Evolutionary conservation across 805 yeast species (phyloP).

Genomic region (Isabelozyma pseudorhagii): DNA sequence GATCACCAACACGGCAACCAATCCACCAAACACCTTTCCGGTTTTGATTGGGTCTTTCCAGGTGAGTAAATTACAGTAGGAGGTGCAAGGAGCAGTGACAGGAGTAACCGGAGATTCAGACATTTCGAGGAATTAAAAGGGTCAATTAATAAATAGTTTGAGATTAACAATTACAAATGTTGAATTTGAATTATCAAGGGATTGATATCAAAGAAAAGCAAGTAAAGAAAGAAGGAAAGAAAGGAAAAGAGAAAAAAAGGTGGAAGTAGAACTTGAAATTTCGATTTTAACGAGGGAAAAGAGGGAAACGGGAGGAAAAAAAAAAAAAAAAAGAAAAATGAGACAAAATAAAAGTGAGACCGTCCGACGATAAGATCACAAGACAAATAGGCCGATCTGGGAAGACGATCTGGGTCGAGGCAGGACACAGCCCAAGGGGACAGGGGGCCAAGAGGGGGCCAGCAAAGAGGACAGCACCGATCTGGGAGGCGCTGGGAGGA

Average conservation of each 20-base stretch:
- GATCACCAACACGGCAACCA: slow-evolving; percentile 51
- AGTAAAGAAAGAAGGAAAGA: not conserved
- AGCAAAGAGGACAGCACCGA: too few relatives aligned
- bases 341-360: not conserved
- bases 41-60: slow-evolving; percentile 78
- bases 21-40: slow-evolving; percentile 70
- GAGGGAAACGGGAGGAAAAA: not conserved
- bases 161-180: slow-evolving; percentile 7
- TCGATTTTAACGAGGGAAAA: not conserved
- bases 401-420: not conserved
- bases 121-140: not conserved
- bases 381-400: not conserved
- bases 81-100: slow-evolving; percentile 6
- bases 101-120: slow-evolving; percentile 3
- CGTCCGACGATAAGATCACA: not conserved
- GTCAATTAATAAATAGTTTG: too few relatives aligned
- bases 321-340: not conserved
- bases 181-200: slow-evolving; percentile 1
- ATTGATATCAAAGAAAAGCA: not conserved
- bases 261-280: not conserved
- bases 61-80: slow-evolving; percentile 45
- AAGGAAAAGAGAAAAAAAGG: not conserved
- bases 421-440: not conserved
- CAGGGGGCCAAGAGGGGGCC: not conserved
- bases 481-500: too few relatives aligned